phyloP scores from a whole-genome alignment of 176 grass and related monocot genomes.

The Metroxylon sagu region DNA sequence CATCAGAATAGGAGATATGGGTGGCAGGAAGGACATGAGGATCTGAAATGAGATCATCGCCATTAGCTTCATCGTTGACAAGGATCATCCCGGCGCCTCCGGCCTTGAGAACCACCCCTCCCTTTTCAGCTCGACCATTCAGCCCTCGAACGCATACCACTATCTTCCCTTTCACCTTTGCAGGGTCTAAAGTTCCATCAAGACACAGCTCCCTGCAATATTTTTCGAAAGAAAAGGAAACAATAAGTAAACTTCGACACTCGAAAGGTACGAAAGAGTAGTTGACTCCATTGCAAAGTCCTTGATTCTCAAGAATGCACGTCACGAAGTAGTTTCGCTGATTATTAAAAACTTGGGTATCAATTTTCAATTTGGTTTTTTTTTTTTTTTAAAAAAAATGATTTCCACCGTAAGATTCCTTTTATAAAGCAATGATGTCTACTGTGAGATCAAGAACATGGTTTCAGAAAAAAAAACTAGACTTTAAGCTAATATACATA shows the following conservation, averaged over 20 bases:
- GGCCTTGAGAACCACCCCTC: constrained; percentile 37
- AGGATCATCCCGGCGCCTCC: constrained; percentile 58
- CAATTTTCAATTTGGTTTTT: too few species aligned
- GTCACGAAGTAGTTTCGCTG: not conserved
- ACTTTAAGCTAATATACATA: too few species aligned
- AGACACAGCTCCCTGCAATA: constrained; percentile 50
- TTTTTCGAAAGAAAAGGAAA: not conserved
- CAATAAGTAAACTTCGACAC: not conserved
- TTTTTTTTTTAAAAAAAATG: too few species aligned
- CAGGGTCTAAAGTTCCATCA: constrained; percentile 30
- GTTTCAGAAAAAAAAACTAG: too few species aligned
- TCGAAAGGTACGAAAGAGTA: not conserved
- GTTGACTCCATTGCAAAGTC: too few species aligned
- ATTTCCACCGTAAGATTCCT: too few species aligned
- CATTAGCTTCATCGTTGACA: constrained; percentile 48
- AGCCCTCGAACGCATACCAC: constrained; percentile 65
- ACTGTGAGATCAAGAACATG: too few species aligned
- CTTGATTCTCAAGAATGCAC: too few species aligned
- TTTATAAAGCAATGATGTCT: too few species aligned
- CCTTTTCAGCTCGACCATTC: constrained; percentile 72
- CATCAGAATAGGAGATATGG: constrained; percentile 59
- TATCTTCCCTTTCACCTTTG: constrained; percentile 60
- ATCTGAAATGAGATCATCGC: constrained; percentile 84
- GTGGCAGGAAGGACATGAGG: constrained; percentile 89
- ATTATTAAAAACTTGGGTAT: not conserved